Conservation (phyloP, 1,139 yeast species). For the Pneumocystis oryctolagi region DNA sequence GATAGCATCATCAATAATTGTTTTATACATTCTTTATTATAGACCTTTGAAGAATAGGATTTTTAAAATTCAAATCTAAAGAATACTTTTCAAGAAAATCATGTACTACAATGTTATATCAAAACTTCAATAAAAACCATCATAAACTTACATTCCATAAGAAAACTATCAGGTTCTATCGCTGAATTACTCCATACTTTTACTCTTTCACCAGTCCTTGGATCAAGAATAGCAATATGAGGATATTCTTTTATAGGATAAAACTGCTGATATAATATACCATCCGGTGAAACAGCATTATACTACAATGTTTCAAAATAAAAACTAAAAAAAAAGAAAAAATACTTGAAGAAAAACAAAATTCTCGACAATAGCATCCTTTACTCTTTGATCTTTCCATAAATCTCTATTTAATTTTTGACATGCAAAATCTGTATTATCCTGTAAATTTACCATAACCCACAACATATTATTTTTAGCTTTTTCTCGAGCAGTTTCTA, state of each 20-base stretch:
- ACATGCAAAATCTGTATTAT: slow-evolving; percentile 67
- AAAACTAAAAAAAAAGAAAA: slow-evolving; percentile 6
- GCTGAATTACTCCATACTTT: slow-evolving; percentile 46
- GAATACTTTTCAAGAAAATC: slow-evolving; percentile 45
- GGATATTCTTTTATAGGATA: slow-evolving; percentile 64
- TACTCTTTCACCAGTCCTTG: slow-evolving; percentile 84
- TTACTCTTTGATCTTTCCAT: slow-evolving; percentile 65
- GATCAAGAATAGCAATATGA: slow-evolving; percentile 83
- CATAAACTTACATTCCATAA: slow-evolving; percentile 41
- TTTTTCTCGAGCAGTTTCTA: slow-evolving; percentile 45
- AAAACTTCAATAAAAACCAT: slow-evolving; percentile 31
- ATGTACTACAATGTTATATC: slow-evolving; percentile 18
- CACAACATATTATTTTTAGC: slow-evolving; percentile 59
- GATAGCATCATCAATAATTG: slow-evolving; percentile 7
- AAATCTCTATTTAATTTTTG: slow-evolving; percentile 85
- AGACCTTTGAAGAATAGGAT: slow-evolving; percentile 37
- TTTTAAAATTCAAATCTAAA: slow-evolving; percentile 46
- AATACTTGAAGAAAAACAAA: slow-evolving; percentile 46
- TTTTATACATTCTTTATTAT: slow-evolving; percentile 6
- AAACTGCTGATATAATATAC: slow-evolving; percentile 31
- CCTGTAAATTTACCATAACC: slow-evolving; percentile 80
- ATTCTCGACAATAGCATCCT: slow-evolving; percentile 45
- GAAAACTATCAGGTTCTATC: slow-evolving; percentile 12
- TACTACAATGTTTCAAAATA: slow-evolving; percentile 51
- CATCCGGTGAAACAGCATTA: slow-evolving; percentile 58